Base-by-base conservation (phyloP, 495 filamentous ascomycete species). In the Penicillium angulare region DNA sequence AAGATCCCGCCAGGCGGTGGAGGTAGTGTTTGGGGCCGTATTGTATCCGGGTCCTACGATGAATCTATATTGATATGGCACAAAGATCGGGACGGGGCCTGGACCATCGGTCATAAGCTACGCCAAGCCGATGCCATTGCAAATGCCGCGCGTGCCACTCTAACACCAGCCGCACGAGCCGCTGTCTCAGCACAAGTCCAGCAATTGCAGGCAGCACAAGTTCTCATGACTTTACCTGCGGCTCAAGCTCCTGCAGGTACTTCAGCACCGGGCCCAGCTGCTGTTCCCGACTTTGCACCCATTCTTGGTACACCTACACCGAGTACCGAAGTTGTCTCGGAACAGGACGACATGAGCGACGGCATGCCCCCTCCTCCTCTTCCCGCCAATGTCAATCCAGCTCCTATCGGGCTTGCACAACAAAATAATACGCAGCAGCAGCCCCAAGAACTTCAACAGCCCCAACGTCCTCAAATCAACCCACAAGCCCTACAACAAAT, bases 11-110 rank as follows among this genome's bases (percentile, higher is more conserved):
- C 91, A 2, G 91, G 90, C 22, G 91, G 91, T 13, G 91, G 91
- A 17, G 90, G 91, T 13, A 89, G 89, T 60, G 76, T 76, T 53
- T 92, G 92, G 78, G 86, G 84, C 20, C 81, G 90, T 15, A 97
- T 98, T 50, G 88, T 98, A 16, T 95, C 89, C 12, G 93, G 93
- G 18, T 95, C 89, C 6, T 98, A 98, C 58, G 93, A 98, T 57
- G 90, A 96, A 70, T 89, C 83, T 31, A 89, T 98, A 49, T 87
- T 96, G 53, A 88, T 98, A 42, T 98, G 93, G 93, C 86, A 86
- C 51, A 85, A 88, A 41, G 87, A 92, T 49, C 78, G 77, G 20
- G 82, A 95, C 55, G 91, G 90, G 3, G 77, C 82, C 26, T 98
- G 93, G 92, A 80, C 81, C 24, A 78, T 80, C 45, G 81, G 82